Percentiles rank a stretch among this genome's conserved stretches.
These are phyloP conservation scores for Daldinia bambusicola DNA, from an alignment of 495 filamentous ascomycete genomes.

Conservation along the genomic window DNA sequence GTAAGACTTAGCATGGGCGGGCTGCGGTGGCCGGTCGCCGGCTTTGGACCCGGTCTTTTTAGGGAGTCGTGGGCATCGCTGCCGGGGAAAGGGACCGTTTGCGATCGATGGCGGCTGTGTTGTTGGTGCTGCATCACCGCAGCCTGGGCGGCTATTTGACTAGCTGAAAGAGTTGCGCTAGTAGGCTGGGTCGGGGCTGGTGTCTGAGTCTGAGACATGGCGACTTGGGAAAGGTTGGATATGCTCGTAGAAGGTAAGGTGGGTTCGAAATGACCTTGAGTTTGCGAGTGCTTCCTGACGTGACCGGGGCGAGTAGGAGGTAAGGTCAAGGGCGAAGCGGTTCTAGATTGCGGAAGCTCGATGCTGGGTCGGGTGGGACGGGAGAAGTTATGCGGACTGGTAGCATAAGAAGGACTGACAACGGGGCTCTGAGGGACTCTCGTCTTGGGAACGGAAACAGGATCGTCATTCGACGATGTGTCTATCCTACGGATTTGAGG, in stretches of 20 bases:
- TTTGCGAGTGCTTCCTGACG: constrained; percentile 69
- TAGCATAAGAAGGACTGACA: constrained; percentile 49
- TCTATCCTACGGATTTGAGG: constrained; percentile 56
- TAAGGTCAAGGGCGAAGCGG: constrained; percentile 56
- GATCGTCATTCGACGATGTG: constrained; percentile 58
- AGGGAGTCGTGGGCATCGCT: constrained; percentile 49
- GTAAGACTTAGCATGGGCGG: constrained; percentile 67
- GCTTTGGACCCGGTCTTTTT: constrained; percentile 50
- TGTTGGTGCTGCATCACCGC: constrained; percentile 72
- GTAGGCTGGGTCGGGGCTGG: constrained; percentile 32
- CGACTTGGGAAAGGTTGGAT: constrained; percentile 64
- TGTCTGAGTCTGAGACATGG: constrained; percentile 44
- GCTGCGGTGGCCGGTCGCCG: constrained; percentile 56
- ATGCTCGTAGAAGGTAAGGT: constrained; percentile 75
- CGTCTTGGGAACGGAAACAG: constrained; percentile 46
- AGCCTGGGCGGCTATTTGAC: constrained; percentile 89
- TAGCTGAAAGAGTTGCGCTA: constrained; percentile 65
- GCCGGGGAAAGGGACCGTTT: constrained; percentile 66
- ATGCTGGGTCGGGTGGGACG: constrained; percentile 56
- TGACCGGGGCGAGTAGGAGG: constrained; percentile 57
- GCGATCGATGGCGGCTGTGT: constrained; percentile 74
- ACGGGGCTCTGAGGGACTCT: constrained; percentile 44
- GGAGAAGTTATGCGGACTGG: constrained; percentile 66
- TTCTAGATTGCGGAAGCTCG: constrained; percentile 54
- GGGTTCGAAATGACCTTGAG: constrained; percentile 90